These are phyloP conservation scores for Clitopilus passeckerianus DNA, from an alignment of 768 basidiomycete species.

Conservation along the genomic window DNA sequence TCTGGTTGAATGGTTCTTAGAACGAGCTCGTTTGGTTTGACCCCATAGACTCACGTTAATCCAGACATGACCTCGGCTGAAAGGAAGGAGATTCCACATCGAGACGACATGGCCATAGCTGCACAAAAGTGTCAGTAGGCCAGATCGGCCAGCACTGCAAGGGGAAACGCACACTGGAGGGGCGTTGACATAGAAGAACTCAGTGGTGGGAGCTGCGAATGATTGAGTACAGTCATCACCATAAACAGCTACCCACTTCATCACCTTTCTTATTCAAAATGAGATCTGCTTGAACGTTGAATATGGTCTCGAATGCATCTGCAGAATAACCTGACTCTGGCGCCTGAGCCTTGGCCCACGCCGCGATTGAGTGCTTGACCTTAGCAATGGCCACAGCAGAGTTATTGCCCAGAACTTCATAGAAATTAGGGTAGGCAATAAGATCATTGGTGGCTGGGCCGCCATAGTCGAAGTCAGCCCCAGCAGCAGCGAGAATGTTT, in stretches of 20 bases:
- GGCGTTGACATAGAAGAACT: constrained; percentile 42
- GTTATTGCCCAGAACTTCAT: constrained; percentile 36
- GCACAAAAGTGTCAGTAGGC: neutral
- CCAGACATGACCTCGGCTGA: constrained; percentile 45
- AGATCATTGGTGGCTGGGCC: constrained; percentile 41
- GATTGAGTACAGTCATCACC: neutral
- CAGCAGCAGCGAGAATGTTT: constrained; percentile 32
- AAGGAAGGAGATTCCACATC: constrained; percentile 54
- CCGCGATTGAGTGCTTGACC: constrained; percentile 30
- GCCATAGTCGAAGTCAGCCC: constrained; percentile 33
- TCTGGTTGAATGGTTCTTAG: constrained; percentile 19
- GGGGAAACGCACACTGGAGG: constrained; percentile 33
- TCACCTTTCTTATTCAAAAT: constrained; percentile 43
- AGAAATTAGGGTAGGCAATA: constrained; percentile 48
- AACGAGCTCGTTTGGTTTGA: neutral
- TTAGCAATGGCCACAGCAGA: constrained; percentile 24
- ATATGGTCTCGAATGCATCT: constrained; percentile 36
- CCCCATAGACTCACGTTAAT: constrained; percentile 28
- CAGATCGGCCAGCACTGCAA: neutral
- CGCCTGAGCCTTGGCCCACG: constrained; percentile 41
- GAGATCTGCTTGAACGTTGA: constrained; percentile 36
- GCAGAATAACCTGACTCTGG: constrained; percentile 29
- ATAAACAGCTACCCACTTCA: constrained; percentile 5
- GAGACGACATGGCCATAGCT: constrained; percentile 38
- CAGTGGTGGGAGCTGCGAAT: constrained; percentile 36